phyloP scores from a whole-genome alignment of 257 asterid species.

The Lantana camara region DNA sequence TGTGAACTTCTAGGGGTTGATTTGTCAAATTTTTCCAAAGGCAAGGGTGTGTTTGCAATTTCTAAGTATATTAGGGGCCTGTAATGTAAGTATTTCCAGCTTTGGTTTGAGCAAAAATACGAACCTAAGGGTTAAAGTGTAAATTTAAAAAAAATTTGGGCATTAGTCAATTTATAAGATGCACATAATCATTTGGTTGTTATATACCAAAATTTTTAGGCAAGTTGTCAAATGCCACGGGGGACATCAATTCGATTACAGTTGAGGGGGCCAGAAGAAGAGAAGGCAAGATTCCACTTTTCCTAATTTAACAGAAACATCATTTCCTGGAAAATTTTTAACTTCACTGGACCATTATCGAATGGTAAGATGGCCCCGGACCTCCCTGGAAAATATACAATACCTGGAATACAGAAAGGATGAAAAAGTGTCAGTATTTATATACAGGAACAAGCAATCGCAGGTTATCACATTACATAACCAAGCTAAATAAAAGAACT shows the following conservation, averaged over 20 bases:
- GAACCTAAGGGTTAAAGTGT: too few species aligned
- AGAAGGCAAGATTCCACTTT: background rate
- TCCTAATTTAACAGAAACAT: conserved; percentile 26
- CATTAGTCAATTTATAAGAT: too few species aligned
- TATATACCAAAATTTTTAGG: conserved; percentile 5
- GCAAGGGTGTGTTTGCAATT: too few species aligned
- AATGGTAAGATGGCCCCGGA: conserved; percentile 23
- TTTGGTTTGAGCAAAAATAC: too few species aligned
- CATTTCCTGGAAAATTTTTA: conserved; percentile 33
- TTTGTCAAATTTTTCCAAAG: too few species aligned
- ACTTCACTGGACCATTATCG: conserved; percentile 33
- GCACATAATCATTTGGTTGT: background rate
- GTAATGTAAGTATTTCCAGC: too few species aligned
- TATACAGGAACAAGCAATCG: background rate
- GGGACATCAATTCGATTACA: conserved; percentile 4
- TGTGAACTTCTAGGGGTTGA: too few species aligned
- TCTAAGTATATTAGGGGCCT: too few species aligned
- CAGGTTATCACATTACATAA: background rate
- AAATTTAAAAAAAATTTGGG: too few species aligned
- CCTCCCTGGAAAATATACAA: conserved; percentile 33
- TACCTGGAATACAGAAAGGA: conserved; percentile 31
- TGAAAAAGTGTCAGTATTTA: background rate
- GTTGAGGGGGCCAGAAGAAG: conserved; percentile 5
- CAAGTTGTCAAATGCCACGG: background rate
- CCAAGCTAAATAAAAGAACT: background rate